Base-by-base conservation (phyloP, 768 basidiomycete species). In the Serendipita sp. region DNA sequence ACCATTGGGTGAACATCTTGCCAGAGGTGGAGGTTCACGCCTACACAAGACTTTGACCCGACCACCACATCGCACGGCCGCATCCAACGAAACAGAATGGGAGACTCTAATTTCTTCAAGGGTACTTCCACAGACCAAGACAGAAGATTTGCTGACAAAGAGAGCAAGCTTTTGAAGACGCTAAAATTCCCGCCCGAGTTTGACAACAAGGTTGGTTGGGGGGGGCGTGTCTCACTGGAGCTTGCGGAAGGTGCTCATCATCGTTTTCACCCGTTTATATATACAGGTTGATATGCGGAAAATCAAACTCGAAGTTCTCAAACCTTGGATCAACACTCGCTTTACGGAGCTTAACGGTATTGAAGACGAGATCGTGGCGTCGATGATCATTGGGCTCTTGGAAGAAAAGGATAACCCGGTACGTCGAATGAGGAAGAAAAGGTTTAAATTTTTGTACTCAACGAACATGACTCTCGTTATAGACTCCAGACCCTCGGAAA, bases 351-450 rank as follows among this genome's bases (percentile, higher is more conserved):
- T 96, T 20, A 82, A 93, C 44, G 91, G 94, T 1, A 83, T 98
- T 41, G 96, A 99, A 69, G 96, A 99, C 72, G 96, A 99, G 71
- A 85, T 99, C 44, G 86, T 98, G 43, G 84, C 97, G 30, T 95
- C 97, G 70, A 98, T 96, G 70, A 91, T 92, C 17, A 90, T 92
- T 83, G 91, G 91, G 17, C 78, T 98, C 20, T 75, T 99, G 3
- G 96, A 99, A 70, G 90, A 96, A 68, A 77, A 83, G 53, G 79
- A 81, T 16, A 81, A 87, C 66, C 86, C 88, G n/a, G 93, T 95
- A 65, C 66, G 85, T 45, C 42, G 7, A 38, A 5, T 38, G 38
- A 38, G 38, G 38, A 38, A 38, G 38, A 38, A 38, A 14, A 7
- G 38, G 7, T 38, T 38, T n/a, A n/a, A n/a, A n/a, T 13, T 48